These are phyloP conservation scores for Didymella arachidicola DNA, from an alignment of 2,329 filamentous ascomycete genomes.

Conservation along the genomic window DNA sequence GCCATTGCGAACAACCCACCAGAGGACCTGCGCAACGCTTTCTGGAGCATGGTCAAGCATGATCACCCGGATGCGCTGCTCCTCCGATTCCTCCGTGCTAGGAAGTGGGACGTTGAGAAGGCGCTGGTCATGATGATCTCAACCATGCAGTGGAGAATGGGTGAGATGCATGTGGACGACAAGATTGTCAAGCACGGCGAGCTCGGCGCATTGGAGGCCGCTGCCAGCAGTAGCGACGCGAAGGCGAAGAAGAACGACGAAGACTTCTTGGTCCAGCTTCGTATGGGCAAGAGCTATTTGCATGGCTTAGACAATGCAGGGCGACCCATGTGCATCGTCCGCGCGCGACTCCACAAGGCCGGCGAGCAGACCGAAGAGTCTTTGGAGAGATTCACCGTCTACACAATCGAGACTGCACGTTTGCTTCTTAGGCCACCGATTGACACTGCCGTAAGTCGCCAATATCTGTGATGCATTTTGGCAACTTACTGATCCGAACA, in stretches of 20 bases:
- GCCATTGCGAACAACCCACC: slow-evolving; percentile 79
- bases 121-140: slow-evolving; percentile 93
- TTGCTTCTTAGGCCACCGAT: slow-evolving; percentile 80
- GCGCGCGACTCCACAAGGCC: slow-evolving; percentile 80
- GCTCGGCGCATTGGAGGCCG: slow-evolving; percentile 63
- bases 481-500: slow-evolving; percentile 48
- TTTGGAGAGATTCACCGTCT: slow-evolving; percentile 90
- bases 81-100: slow-evolving; percentile 58
- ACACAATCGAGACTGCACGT: slow-evolving; percentile 91
- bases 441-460: slow-evolving; percentile 82
- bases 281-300: slow-evolving; percentile 91
- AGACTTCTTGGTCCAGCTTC: slow-evolving; percentile 83
- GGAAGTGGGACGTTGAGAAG: slow-evolving; percentile 86
- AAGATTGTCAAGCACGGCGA: slow-evolving; percentile 69
- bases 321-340: slow-evolving; percentile 84
- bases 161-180: slow-evolving; percentile 86
- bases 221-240: slow-evolving; percentile 67
- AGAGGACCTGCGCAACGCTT: slow-evolving; percentile 78
- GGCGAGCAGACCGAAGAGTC: slow-evolving; percentile 83
- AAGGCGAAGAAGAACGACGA: slow-evolving; percentile 71
- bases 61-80: slow-evolving; percentile 88
- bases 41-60: slow-evolving; percentile 95
- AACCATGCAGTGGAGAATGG: slow-evolving; percentile 88
- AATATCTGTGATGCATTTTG: slow-evolving; percentile 25
- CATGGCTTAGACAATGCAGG: slow-evolving; percentile 87